phyloP scores from a whole-genome alignment of 2,329 filamentous ascomycete species.

The Colletotrichum euphorbiae region DNA sequence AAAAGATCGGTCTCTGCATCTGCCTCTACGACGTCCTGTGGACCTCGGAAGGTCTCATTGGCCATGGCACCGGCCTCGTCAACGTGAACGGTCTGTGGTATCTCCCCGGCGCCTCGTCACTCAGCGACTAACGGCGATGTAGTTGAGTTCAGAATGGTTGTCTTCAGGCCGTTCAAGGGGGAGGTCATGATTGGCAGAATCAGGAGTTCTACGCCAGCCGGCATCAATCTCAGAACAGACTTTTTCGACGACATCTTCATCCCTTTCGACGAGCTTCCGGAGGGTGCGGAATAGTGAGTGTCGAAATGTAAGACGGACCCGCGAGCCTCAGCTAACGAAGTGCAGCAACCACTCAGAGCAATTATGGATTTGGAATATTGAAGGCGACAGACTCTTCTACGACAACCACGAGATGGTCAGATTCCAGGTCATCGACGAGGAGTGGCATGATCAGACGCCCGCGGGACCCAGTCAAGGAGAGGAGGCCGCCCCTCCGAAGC shows the following conservation, averaged over 20 bases:
- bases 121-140: constrained; percentile 36
- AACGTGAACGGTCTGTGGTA: constrained; percentile 83
- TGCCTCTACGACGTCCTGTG: constrained; percentile 92
- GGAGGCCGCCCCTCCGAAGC: constrained; percentile 70
- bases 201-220: constrained; percentile 76
- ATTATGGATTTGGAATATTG: constrained; percentile 86
- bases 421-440: constrained; percentile 86
- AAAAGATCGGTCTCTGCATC: constrained; percentile 93
- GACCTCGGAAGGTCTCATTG: constrained; percentile 92
- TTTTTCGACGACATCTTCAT: constrained; percentile 96
- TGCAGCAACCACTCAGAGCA: constrained; percentile 77
- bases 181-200: constrained; percentile 92
- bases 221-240: constrained; percentile 83
- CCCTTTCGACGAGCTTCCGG: constrained; percentile 77
- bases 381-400: constrained; percentile 82
- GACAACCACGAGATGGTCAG: constrained; percentile 91
- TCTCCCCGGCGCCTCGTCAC: no score
- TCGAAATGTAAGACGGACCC: constrained; percentile 2
- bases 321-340: constrained; percentile 41
- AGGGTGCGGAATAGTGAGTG: constrained; percentile 80
- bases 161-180: constrained; percentile 95
- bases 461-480: constrained; percentile 72
- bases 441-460: constrained; percentile 91
- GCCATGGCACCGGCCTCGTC: constrained; percentile 89
- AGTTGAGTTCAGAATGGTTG: constrained; percentile 94